A percentile compares a stretch with the other conserved stretches of the same genome.
Evolutionary conservation across 805 yeast genomes (phyloP).

Genomic region (Metschnikowia gelsemii): DNA sequence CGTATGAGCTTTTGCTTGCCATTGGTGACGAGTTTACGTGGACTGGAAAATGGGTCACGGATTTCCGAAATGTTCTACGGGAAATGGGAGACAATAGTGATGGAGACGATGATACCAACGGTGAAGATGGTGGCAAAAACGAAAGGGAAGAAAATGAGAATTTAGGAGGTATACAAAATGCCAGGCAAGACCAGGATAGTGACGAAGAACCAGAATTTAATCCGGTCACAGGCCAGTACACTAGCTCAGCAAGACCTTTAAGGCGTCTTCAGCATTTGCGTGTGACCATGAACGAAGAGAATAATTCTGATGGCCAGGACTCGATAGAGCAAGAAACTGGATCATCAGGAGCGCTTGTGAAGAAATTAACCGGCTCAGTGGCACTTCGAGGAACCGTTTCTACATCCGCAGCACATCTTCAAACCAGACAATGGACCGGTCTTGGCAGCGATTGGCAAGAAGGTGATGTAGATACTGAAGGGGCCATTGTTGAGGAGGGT

Average conservation of each 20-base stretch:
- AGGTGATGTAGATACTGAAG: slow-evolving; percentile 47
- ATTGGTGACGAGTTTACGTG: slow-evolving; percentile 72
- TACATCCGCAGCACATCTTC: slow-evolving; percentile 79
- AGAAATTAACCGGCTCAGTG: slow-evolving; percentile 56
- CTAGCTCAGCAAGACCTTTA: slow-evolving; percentile 72
- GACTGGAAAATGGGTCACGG: slow-evolving; percentile 93
- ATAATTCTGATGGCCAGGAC: slow-evolving; percentile 12
- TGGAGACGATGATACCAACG: slow-evolving; percentile 25
- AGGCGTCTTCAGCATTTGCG: slow-evolving; percentile 64
- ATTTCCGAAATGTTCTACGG: slow-evolving; percentile 57
- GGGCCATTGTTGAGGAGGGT: slow-evolving; percentile 82
- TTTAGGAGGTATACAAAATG: slow-evolving; percentile 11
- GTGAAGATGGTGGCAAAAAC: background rate
- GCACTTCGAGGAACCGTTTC: slow-evolving; percentile 78
- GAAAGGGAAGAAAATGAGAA: slow-evolving; percentile 16
- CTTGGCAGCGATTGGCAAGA: slow-evolving; percentile 75
- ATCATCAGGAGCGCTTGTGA: slow-evolving; percentile 45
- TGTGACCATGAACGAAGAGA: slow-evolving; percentile 43
- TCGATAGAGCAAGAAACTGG: slow-evolving; percentile 15
- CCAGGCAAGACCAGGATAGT: slow-evolving; percentile 19
- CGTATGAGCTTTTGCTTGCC: slow-evolving; percentile 85
- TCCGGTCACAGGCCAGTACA: slow-evolving; percentile 79
- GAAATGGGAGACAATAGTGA: too few species aligned
- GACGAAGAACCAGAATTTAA: slow-evolving; percentile 76
- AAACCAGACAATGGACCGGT: slow-evolving; percentile 81